Evolutionary conservation across 192 early-diverging fungal species (phyloP).

Genomic region (Kickxella alabastrina): DNA sequence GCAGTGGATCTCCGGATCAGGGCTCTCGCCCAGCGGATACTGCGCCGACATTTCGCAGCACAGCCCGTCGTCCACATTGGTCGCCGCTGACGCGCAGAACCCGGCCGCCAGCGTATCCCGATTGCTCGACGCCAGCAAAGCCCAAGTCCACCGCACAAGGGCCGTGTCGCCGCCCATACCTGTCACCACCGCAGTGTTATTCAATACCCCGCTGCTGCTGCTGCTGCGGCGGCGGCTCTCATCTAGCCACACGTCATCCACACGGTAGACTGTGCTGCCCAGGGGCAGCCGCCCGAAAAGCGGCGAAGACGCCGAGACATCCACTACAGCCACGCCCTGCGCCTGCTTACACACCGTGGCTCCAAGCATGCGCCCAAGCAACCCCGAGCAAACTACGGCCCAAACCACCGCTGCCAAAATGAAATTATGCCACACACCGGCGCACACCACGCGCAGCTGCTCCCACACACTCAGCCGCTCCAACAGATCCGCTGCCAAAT

Average conservation of each 20-base stretch:
- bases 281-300: slow-evolving; percentile 23
- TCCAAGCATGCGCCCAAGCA: slow-evolving; percentile 6
- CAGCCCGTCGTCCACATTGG: slow-evolving; percentile 37
- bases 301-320: slow-evolving; percentile 18
- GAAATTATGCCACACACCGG: slow-evolving; percentile 48
- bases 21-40: slow-evolving; percentile 43
- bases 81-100: slow-evolving; percentile 14
- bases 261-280: slow-evolving; percentile 16
- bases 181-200: not conserved
- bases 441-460: slow-evolving; percentile 34
- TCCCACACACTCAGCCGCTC: slow-evolving; percentile 2
- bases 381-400: slow-evolving; percentile 27
- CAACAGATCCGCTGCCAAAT: slow-evolving; percentile 21
- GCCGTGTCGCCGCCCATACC: slow-evolving; percentile 7
- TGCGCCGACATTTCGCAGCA: slow-evolving; percentile 41
- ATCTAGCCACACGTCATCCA: slow-evolving; percentile 29
- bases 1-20: slow-evolving; percentile 34
- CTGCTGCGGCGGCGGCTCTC: not conserved
- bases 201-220: not conserved
- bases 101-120: slow-evolving; percentile 12
- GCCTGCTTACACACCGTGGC: slow-evolving; percentile 13
- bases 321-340: slow-evolving; percentile 25
- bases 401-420: slow-evolving; percentile 16
- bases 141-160: slow-evolving; percentile 25
- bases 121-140: slow-evolving; percentile 22